These are phyloP conservation scores for Dactylellina leptospora DNA, from an alignment of 2,329 filamentous ascomycete species.

Conservation along the genomic window DNA sequence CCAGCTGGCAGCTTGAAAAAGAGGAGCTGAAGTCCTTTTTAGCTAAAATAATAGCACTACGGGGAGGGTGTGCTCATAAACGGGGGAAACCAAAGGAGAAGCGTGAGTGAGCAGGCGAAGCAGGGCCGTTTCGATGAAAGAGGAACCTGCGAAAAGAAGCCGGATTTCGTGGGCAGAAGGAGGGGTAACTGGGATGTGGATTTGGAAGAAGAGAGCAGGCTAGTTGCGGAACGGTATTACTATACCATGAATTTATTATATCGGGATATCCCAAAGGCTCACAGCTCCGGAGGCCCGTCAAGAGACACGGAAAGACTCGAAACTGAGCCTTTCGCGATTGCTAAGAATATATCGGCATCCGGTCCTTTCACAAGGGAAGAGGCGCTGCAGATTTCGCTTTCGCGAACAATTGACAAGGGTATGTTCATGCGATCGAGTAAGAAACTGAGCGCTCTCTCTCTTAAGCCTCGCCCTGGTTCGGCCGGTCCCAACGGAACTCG, in stretches of 20 bases:
- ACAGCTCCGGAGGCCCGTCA: background rate
- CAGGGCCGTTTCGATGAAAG: slow-evolving; percentile 37
- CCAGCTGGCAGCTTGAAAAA: background rate
- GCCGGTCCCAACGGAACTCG: slow-evolving; percentile 45
- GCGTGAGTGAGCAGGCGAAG: slow-evolving; percentile 46
- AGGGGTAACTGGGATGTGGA: slow-evolving; percentile 28
- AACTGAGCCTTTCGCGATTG: background rate
- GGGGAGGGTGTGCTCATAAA: background rate
- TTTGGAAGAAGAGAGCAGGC: slow-evolving; percentile 15
- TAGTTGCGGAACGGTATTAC: no score
- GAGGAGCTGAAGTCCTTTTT: slow-evolving; percentile 12
- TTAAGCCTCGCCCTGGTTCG: background rate
- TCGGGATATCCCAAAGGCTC: background rate
- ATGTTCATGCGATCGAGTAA: slow-evolving; percentile 49
- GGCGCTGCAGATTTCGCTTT: slow-evolving; percentile 31
- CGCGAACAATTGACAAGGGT: slow-evolving; percentile 40
- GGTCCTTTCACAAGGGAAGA: slow-evolving; percentile 1
- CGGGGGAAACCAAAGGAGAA: slow-evolving; percentile 17
- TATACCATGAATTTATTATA: slow-evolving; percentile 17
- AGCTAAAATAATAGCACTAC: slow-evolving; percentile 6
- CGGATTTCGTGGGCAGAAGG: slow-evolving; percentile 25
- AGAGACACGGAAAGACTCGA: slow-evolving; percentile 4
- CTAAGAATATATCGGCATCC: slow-evolving; percentile 25
- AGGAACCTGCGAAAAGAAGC: slow-evolving; percentile 50
- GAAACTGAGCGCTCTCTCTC: slow-evolving; percentile 44